Evolutionary conservation across 768 basidiomycete genomes (phyloP).

Genomic region (Tulasnella sp.): DNA sequence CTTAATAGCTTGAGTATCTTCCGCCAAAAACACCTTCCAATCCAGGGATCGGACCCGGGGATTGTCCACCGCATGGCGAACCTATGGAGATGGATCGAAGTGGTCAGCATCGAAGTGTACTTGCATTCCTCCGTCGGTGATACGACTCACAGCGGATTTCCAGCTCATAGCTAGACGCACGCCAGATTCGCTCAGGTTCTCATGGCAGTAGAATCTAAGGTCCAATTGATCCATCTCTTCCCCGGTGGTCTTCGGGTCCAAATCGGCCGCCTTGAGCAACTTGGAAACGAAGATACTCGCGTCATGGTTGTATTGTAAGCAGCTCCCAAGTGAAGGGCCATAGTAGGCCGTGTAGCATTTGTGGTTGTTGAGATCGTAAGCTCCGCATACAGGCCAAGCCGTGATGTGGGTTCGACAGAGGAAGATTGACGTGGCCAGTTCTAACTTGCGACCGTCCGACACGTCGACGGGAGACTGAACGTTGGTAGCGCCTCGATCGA

Average conservation of each 20-base stretch:
- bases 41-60: background rate
- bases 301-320: background rate
- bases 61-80: background rate
- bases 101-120: background rate
- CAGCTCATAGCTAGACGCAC: background rate
- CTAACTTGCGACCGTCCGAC: background rate
- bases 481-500: background rate
- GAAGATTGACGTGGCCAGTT: background rate
- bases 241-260: background rate
- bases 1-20: background rate
- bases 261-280: background rate
- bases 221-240: background rate
- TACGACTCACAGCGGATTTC: background rate
- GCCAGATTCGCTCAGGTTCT: no score
- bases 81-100: background rate
- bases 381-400: background rate
- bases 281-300: background rate
- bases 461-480: background rate
- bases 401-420: background rate
- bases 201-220: background rate
- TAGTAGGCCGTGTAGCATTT: background rate
- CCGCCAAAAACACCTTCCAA: background rate
- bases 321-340: background rate
- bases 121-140: no score
- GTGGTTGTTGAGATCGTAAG: background rate